Evolutionary conservation across 257 asterid species (phyloP), one percentile per base, ranked within the genome.

Genomic region (Orobanche coerulescens): DNA sequence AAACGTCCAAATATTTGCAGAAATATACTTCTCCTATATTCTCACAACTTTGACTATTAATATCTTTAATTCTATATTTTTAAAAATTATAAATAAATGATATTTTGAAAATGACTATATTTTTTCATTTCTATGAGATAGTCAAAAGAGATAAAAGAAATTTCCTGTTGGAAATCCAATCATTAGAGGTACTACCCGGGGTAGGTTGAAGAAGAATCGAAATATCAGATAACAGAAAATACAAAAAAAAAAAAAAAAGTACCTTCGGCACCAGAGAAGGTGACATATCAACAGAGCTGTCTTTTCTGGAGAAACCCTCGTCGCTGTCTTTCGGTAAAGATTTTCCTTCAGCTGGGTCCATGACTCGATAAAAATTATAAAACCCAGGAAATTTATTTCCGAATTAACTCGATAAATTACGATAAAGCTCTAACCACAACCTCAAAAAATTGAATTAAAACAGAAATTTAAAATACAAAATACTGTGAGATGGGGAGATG

Each of bases 281-380:
- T 1, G 71, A 57, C 4, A 65, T 58, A 47, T 61, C 58, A 46
- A 70, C 58, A 14, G 56, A 26, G 34, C 50, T 31, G 62, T 46
- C 51, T 71, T 23, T 67, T 39, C 20, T 49, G 60, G 74, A 49
- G 50, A 70, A 64, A 52, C 64, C 71, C 62, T 75, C 87, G 47
- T 66, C 78, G 30, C 37, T 64, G 52, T 71, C 50, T 56, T 54
- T 65, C 49, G 81, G 18, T 24, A 55, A 57, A 64, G 83, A 76
- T 42, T 72, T 66, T 24, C 68, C 80, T 44, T 58, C 66, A 46
- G 59, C 62, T 68, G 79, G 6, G 51, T 79, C 94, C 95, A 87
- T 84, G 28, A n/a, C 60, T 73, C 54, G 42, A 43, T 8, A 10
- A 34, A 26, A 52, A 24, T 1, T 25, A 50, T 54, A 42, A 50